Conservation (phyloP, 371 early-diverging fungal genomes). For the Lichtheimia ornata region DNA sequence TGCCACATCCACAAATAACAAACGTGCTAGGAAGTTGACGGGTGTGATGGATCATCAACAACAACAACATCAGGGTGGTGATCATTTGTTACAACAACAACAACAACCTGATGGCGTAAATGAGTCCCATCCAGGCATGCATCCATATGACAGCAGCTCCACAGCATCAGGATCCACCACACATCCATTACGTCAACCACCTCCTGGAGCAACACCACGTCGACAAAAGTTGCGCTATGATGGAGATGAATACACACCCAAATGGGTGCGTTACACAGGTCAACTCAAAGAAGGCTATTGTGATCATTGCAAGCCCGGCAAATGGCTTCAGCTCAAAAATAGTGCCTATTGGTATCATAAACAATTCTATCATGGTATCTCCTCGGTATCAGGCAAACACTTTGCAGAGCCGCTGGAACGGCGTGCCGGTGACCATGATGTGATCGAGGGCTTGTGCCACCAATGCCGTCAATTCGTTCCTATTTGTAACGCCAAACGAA, state of each 20-base stretch:
- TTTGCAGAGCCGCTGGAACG: conserved; percentile 72
- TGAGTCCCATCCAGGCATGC: too few relatives aligned
- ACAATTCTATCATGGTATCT: conserved; percentile 84
- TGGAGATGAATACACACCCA: conserved; percentile 86
- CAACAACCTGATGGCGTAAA: too few relatives aligned
- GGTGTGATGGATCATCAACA: too few relatives aligned
- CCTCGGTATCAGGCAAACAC: conserved; percentile 74
- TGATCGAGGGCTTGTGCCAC: conserved; percentile 80
- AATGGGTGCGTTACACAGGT: conserved; percentile 82
- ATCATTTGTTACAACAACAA: too few relatives aligned
- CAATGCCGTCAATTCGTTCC: conserved; percentile 79
- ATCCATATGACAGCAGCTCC: not conserved
- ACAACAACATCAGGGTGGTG: too few relatives aligned
- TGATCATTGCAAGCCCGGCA: conserved; percentile 81
- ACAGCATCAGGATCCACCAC: conserved; percentile 1
- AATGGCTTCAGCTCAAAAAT: conserved; percentile 92
- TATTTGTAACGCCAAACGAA: conserved; percentile 68
- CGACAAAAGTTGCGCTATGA: conserved; percentile 68
- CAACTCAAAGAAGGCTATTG: conserved; percentile 86
- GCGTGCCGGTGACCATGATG: conserved; percentile 50
- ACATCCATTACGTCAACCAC: conserved; percentile 5
- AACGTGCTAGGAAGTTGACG: too few relatives aligned
- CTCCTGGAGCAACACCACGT: conserved; percentile 43
- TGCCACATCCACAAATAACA: too few relatives aligned
- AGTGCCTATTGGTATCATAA: conserved; percentile 92